These are phyloP conservation scores for Aphanomyces invadans DNA, from an alignment of 352 stramenopile species.

Conservation along the genomic window DNA sequence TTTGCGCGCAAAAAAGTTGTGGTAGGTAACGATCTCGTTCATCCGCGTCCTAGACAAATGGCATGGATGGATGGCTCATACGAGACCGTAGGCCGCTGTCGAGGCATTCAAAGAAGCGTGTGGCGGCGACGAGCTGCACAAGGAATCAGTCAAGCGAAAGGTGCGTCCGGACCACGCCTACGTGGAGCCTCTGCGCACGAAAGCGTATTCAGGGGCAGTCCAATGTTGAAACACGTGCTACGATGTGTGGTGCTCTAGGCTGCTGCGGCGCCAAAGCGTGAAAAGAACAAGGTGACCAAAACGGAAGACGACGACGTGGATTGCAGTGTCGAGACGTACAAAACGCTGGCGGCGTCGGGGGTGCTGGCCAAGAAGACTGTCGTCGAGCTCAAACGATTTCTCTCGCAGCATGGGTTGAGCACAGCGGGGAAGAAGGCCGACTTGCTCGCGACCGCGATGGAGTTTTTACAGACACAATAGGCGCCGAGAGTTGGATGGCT, in stretches of 20 bases:
- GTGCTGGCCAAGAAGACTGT: conserved; percentile 69
- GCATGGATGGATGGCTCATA: too few relatives aligned
- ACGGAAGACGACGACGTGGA: conserved; percentile 27
- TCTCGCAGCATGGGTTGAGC: conserved; percentile 39
- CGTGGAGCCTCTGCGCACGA: background rate
- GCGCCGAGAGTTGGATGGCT: too few relatives aligned
- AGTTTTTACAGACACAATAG: conserved; percentile 34
- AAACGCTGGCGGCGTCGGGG: conserved; percentile 36
- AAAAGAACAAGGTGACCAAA: conserved; percentile 36
- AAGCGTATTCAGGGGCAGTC: too few relatives aligned
- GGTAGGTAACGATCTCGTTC: too few relatives aligned
- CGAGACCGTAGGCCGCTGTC: too few relatives aligned
- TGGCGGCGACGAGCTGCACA: conserved; percentile 44
- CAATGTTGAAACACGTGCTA: too few relatives aligned
- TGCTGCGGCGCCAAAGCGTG: conserved; percentile 25
- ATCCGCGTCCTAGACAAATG: too few relatives aligned
- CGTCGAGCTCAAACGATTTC: conserved; percentile 56
- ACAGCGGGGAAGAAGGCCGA: conserved; percentile 53
- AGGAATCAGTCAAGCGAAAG: conserved; percentile 46
- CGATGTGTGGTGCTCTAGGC: too few relatives aligned
- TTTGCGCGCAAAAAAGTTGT: conserved; percentile 62
- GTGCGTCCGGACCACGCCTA: conserved; percentile 20
- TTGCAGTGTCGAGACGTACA: conserved; percentile 32
- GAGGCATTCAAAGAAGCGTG: conserved; percentile 38
- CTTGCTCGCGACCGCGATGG: conserved; percentile 42